Evolutionary conservation across 129 eudicot species (phyloP).

Genomic region (Flaveria robusta): DNA sequence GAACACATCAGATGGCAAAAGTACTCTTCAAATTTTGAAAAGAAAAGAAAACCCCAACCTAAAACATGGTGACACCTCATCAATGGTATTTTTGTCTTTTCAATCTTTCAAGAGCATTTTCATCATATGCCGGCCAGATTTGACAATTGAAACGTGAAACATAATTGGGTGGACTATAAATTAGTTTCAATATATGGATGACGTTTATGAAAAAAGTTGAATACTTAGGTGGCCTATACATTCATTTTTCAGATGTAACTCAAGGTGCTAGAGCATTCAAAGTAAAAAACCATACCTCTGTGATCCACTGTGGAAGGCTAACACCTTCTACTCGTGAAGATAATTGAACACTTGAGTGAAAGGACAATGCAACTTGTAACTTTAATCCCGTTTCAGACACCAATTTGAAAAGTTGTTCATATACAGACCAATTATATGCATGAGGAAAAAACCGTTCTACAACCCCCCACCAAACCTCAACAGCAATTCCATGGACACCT

Average conservation of each 20-base stretch:
- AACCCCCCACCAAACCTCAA: constrained; percentile 80
- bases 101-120: neutral
- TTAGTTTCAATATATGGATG: neutral
- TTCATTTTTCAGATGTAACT: neutral
- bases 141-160: neutral
- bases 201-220: neutral
- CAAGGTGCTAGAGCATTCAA: neutral
- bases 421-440: constrained; percentile 62
- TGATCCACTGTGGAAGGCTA: constrained; percentile 65
- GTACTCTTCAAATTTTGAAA: neutral
- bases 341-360: constrained; percentile 61
- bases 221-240: neutral
- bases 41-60: neutral
- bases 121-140: neutral
- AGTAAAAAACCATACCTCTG: constrained; percentile 23
- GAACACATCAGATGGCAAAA: neutral
- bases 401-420: constrained; percentile 56
- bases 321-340: constrained; percentile 55
- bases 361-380: constrained; percentile 66
- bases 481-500: constrained; percentile 73
- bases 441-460: constrained; percentile 61
- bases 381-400: constrained; percentile 55
- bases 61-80: neutral
- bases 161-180: neutral
- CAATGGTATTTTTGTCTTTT: neutral